Evolutionary conservation across 805 yeast genomes (phyloP), one percentile per base, ranked within the genome.

Genomic region (Citeromyces matritensis): DNA sequence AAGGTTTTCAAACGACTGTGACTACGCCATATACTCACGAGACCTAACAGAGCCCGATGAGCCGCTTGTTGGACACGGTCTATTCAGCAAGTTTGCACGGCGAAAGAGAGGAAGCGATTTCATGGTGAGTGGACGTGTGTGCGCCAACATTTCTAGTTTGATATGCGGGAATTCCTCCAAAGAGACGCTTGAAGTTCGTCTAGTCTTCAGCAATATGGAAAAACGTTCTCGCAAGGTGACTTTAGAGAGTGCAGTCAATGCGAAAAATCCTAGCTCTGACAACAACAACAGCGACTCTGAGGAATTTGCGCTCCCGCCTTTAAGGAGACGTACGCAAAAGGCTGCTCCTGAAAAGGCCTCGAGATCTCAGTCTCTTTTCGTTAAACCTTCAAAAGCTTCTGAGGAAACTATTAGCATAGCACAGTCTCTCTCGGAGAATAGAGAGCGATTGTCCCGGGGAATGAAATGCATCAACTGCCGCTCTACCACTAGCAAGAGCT

Each of bases 171-270:
- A 15, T 26, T 11, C 29, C 26, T 50, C 65, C 9, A 49, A 62
- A 1, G 64, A 69, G 36, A 73, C 79, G 3, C 48, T 73, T 31
- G 81, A 73, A 47, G 61, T 73, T 25, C 57, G 71, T 37, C 49
- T 73, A 32, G 64, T 67, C 39, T 57, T 73, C 60, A 63, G 38
- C 6, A 12, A 12, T 23, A 11, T 17, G 26, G 14, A n/a, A 13
- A 13, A 14, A 9, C 15, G 30, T 26, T 17, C 21, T 17, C 5
- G 21, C 7, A 27, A 15, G 14, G 10, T 11, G 17, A 24, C 29
- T 30, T 30, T 13, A 6, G 28, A 15, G 14, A 32, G 21, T 12
- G 26, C 30, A 14, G 27, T 17, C 27, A 14, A 6, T 35, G 29
- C 19, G 33, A 15, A 7, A 30, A 32, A 32, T 31, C 32, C 19